Evolutionary conservation across 1,284 basidiomycete species (phyloP), one percentile per base, ranked within the genome.

Genomic region (Meira miltonrushii): DNA sequence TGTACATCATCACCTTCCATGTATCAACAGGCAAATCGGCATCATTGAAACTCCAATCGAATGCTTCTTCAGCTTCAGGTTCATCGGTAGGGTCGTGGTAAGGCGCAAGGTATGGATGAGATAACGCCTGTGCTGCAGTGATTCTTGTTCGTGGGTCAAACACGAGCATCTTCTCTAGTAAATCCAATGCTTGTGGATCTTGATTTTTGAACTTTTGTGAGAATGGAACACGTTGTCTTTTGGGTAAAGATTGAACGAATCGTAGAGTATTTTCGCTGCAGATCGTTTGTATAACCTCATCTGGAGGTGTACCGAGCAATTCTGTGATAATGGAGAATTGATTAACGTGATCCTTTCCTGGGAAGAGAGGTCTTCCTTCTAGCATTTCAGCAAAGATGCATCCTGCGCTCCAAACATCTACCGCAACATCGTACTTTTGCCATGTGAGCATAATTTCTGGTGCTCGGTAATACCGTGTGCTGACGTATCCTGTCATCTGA

Each of bases 361-460:
- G 95, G 85, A 99, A 99, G 65, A 98, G 82, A 0, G 95, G 94
- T 80, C 97, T 96, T 52, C 94, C 95, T 80, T 97, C 93, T 59
- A 99, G 82, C 95, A 99, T 99, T 82, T 98, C 94, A 4, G 95
- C 95, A 77, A 99, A 97, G 80, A 99, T 98, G 82, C 95, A 99
- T 11, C 93, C 94, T 13, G 93, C 92, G 76, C 90, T 94, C 40
- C 53, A 40, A 11, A 25, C 54, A 55, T 60, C 58, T 63, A 61
- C 61, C 19, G 64, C 95, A 58, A 97, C 94, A 79, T 98, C 95
- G 82, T 98, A 98, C 82, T 98, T 98, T 80, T 98, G 94, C 95
- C 95, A 98, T 49, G 94, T 99, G 77, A 99, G 85, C 95, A 99
- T 99, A 82, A 99, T 98, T 81, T 99, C 94, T 7, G 94, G 94